Base-by-base conservation (phyloP, 257 asterid species). In the Scutellaria galericulata region DNA sequence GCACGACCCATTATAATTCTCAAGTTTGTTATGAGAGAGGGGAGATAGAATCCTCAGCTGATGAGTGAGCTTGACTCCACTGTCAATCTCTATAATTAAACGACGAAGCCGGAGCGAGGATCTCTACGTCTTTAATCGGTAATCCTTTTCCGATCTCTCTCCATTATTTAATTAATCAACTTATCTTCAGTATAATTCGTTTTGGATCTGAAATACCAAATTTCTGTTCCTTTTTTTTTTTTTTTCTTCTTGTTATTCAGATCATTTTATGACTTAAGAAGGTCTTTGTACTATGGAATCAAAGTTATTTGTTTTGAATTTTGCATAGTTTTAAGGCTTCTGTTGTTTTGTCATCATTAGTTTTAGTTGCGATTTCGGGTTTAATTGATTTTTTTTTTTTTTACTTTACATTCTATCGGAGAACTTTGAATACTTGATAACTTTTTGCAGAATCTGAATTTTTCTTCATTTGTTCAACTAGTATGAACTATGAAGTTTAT, bases 151-250 rank as follows among this genome's bases (percentile, higher is more conserved):
- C 12, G 27, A 15, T 57, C 18, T 40, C 5, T 42, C 7, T 47
- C 31, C 7, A 48, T 12, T 7, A 0, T 42, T 7, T 47, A 46
- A 54, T 54, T 18, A 1, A 15, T 54, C 67, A 2, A 9, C 1
- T n/a, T 42, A 41, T 15, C 44, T 5, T 53, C 22, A 18, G 18
- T 2, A 2, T 37, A 42, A 13, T 59, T 68, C 48, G 37, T 27
- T 41, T 31, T 69, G 77, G 76, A 79, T 79, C 80, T 74, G 71
- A 74, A 47, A 40, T 48, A 9, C 24, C 62, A 27, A 20, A 9
- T 39, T n/a, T 51, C 14, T 12, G 11, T 58, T 72, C 18, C 47
- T 18, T 54, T 41, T 63, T 71, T 53, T 45, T 58, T 73, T 47
- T 37, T 31, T 64, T 66, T 14, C 18, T 24, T 18, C 15, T 46